phyloP scores from a whole-genome alignment of 768 basidiomycete genomes.

The Trichaptum fuscoviolaceum region DNA sequence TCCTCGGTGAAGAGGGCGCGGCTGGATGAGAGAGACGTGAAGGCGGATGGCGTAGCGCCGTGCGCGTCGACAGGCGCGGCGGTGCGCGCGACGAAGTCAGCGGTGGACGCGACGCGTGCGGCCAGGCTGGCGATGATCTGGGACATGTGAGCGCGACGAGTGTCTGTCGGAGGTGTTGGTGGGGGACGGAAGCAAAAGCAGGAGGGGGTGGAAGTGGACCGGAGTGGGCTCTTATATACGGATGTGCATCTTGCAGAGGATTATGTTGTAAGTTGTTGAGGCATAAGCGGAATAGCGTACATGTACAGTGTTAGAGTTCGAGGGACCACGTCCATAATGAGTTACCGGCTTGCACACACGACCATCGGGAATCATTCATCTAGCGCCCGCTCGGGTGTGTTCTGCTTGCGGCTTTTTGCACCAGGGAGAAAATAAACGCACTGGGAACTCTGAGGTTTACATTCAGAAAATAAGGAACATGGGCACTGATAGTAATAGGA shows the following conservation, averaged over 20 bases:
- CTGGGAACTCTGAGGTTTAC: not conserved
- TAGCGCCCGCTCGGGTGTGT: not conserved
- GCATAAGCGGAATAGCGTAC: not conserved
- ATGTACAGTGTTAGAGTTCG: not conserved
- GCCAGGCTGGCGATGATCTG: not conserved
- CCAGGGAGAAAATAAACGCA: not conserved
- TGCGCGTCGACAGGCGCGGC: not conserved
- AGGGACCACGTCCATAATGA: not conserved
- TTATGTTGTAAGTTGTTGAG: too few species aligned
- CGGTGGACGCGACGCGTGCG: conserved; percentile 2
- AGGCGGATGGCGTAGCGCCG: not conserved
- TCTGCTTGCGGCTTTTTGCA: not conserved
- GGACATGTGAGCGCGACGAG: not conserved
- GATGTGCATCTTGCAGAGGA: too few species aligned
- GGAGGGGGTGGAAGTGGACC: not conserved
- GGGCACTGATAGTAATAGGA: not conserved
- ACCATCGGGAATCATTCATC: not conserved
- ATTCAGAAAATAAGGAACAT: too few species aligned
- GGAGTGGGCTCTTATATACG: not conserved
- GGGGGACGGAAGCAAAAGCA: not conserved
- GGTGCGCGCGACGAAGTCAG: conserved; percentile 2
- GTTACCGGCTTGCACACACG: not conserved
- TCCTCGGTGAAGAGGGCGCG: not conserved
- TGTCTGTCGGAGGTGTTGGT: not conserved
- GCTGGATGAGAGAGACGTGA: not conserved